Evolutionary conservation across 345 rosid genomes (phyloP).

Genomic region (Brassica nigra): DNA sequence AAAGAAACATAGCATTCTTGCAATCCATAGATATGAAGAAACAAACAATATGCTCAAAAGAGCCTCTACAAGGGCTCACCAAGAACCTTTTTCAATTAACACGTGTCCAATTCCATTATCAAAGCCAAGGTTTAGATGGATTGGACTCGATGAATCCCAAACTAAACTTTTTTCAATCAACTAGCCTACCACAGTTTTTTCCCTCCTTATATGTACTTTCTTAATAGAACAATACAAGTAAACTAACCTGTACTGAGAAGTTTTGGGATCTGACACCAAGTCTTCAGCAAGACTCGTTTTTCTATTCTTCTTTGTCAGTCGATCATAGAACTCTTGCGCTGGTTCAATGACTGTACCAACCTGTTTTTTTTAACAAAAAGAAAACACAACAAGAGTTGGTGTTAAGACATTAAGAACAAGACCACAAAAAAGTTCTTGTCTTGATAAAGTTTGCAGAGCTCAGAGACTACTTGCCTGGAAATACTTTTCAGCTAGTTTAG

Average conservation of each 20-base stretch:
- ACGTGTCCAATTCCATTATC: neutral
- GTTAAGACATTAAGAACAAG: neutral
- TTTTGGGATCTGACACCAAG: constrained; percentile 60
- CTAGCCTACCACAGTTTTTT: neutral
- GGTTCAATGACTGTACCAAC: constrained; percentile 84
- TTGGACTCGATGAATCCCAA: neutral
- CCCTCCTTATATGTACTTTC: neutral
- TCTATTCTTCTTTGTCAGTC: constrained; percentile 87
- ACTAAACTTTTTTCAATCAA: neutral
- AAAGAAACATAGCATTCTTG: neutral
- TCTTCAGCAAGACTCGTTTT: constrained; percentile 80
- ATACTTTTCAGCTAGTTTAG: constrained; percentile 68
- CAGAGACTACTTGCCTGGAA: constrained; percentile 65
- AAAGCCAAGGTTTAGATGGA: neutral
- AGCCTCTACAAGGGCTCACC: neutral
- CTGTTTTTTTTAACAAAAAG: constrained; percentile 42
- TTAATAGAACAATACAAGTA: neutral
- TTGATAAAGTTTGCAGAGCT: neutral
- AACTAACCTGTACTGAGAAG: constrained; percentile 64
- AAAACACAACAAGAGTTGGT: constrained; percentile 1
- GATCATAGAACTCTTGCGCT: constrained; percentile 56
- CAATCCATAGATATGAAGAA: neutral
- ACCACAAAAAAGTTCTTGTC: neutral
- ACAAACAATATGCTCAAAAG: neutral
- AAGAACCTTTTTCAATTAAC: neutral